phyloP scores from a whole-genome alignment of 2,329 filamentous ascomycete species.

The Calonectria pauciramosa region DNA sequence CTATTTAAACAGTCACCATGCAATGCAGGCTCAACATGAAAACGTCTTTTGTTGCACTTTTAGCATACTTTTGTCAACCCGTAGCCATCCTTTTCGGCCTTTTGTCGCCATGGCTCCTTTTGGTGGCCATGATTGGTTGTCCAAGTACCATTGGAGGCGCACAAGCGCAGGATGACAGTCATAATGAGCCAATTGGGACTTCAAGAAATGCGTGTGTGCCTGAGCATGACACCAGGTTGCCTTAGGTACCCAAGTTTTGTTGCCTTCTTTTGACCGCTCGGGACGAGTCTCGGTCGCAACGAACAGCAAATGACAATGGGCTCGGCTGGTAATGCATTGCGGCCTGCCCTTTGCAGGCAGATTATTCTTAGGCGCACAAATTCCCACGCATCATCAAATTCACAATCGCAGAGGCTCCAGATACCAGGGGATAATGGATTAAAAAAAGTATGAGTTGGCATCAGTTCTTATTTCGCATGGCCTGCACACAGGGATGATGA shows the following conservation, averaged over 20 bases:
- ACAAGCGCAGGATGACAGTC: neutral
- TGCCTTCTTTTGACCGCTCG: neutral
- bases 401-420: too few species aligned
- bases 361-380: too few species aligned
- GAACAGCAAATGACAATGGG: neutral
- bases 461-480: neutral
- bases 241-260: neutral
- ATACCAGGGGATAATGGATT: too few species aligned
- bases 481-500: neutral
- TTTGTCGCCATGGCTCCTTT: neutral
- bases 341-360: too few species aligned
- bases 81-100: neutral
- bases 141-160: neutral
- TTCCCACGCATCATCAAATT: too few species aligned
- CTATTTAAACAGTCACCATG: neutral
- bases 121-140: neutral
- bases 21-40: neutral
- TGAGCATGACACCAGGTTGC: neutral
- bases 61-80: neutral
- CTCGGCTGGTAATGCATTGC: neutral
- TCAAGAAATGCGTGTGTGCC: neutral
- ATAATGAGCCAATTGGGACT: neutral
- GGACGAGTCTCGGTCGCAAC: neutral
- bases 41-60: neutral
- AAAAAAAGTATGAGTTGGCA: neutral